Percentiles rank a stretch among this genome's conserved stretches.
Conservation (phyloP, 768 basidiomycete species). For the Lentinula guzmanii region DNA sequence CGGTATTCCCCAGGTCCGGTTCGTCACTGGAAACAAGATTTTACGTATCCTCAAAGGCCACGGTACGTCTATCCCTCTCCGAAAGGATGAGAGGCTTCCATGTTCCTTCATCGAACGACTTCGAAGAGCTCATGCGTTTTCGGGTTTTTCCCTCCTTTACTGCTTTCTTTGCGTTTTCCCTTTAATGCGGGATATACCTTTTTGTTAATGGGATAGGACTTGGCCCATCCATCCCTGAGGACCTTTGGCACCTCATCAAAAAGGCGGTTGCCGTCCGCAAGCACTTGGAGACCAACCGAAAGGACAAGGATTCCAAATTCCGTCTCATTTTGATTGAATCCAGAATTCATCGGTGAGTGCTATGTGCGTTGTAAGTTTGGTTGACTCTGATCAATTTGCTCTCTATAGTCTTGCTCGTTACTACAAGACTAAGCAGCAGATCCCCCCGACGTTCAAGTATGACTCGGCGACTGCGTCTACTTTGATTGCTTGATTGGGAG, state of each 20-base stretch:
- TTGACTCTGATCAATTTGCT: neutral
- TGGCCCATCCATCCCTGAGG: conserved; percentile 96
- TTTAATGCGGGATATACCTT: neutral
- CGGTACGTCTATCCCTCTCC: conserved; percentile 50
- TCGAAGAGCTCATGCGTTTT: conserved; percentile 21
- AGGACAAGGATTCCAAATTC: conserved; percentile 97
- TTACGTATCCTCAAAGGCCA: conserved; percentile 94
- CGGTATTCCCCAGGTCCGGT: conserved; percentile 96
- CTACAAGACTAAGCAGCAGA: conserved; percentile 98
- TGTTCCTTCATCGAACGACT: neutral
- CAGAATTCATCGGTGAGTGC: conserved; percentile 72
- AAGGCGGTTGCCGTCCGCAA: conserved; percentile 99
- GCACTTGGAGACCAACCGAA: conserved; percentile 96
- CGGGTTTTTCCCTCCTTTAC: conserved; percentile 10
- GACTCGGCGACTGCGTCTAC: conserved; percentile 94
- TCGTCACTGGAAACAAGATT: conserved; percentile 99
- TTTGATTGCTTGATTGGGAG: conserved; percentile 61
- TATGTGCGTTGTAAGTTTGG: neutral
- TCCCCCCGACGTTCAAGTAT: conserved; percentile 98
- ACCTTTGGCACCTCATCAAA: conserved; percentile 99
- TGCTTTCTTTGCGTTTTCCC: conserved; percentile 29
- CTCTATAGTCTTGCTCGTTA: conserved; percentile 72
- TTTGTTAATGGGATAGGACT: conserved; percentile 71
- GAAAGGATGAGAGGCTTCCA: conserved; percentile 56
- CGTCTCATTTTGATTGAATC: conserved; percentile 96